Percentiles rank a stretch among this genome's conserved stretches.
phyloP scores from a whole-genome alignment of 768 basidiomycete species.

The Leccinum disarticulatum region DNA sequence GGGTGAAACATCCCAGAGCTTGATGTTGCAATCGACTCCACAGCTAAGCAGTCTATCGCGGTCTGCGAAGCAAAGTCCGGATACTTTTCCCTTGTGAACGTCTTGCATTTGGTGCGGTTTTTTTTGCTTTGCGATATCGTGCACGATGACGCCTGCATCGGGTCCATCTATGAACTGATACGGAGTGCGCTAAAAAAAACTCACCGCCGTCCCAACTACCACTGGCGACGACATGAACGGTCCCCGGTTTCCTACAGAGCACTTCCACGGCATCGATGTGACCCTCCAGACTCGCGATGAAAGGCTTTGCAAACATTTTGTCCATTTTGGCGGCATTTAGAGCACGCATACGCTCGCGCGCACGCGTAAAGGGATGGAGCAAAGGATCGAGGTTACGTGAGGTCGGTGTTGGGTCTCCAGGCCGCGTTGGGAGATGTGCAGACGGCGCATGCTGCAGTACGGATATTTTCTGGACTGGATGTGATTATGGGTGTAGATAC shows the following conservation, averaged over 20 bases:
- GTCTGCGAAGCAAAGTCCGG: slow-evolving; percentile 75
- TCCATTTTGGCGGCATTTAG: slow-evolving; percentile 97
- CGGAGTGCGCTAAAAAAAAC: slow-evolving; percentile 27
- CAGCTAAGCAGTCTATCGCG: slow-evolving; percentile 68
- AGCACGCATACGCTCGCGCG: slow-evolving; percentile 91
- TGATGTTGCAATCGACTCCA: slow-evolving; percentile 79
- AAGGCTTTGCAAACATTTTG: slow-evolving; percentile 96
- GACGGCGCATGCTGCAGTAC: slow-evolving; percentile 84
- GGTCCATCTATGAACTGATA: background rate
- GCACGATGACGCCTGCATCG: slow-evolving; percentile 73
- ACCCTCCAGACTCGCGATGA: slow-evolving; percentile 85
- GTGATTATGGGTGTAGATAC: slow-evolving; percentile 1
- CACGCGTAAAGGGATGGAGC: slow-evolving; percentile 93
- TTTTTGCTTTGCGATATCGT: slow-evolving; percentile 66
- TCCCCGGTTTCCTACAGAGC: slow-evolving; percentile 67
- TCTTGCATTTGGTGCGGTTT: slow-evolving; percentile 56
- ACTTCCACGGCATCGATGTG: slow-evolving; percentile 95
- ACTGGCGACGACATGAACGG: slow-evolving; percentile 79
- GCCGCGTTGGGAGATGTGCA: slow-evolving; percentile 67
- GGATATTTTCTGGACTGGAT: slow-evolving; percentile 66
- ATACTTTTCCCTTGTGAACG: slow-evolving; percentile 85
- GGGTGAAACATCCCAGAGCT: slow-evolving; percentile 65
- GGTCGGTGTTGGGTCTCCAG: slow-evolving; percentile 83
- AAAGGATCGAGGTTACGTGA: slow-evolving; percentile 91
- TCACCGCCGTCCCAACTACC: slow-evolving; percentile 95